A percentile compares a stretch with the other conserved stretches of the same genome.
These are phyloP conservation scores for Grigorovia humatica DNA, from an alignment of 805 yeast genomes.

Conservation along the genomic window DNA sequence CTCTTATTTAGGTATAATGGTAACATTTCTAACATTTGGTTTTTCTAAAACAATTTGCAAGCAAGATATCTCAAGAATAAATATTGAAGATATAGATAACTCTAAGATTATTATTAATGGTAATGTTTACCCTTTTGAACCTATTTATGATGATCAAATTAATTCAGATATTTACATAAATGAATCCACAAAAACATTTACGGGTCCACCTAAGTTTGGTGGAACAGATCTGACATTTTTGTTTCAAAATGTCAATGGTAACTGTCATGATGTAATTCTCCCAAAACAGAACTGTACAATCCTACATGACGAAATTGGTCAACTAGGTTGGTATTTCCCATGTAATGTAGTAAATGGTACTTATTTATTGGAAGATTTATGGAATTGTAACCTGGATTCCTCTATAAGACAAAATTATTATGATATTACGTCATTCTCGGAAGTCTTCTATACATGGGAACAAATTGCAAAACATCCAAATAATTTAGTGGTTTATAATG, in stretches of 20 bases:
- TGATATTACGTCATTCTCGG: slow-evolving; percentile 49
- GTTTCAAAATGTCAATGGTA: slow-evolving; percentile 86
- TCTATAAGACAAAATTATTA: slow-evolving; percentile 62
- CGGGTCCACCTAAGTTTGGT: slow-evolving; percentile 78
- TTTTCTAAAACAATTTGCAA: slow-evolving; percentile 79
- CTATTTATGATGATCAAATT: slow-evolving; percentile 61
- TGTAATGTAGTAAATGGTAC: slow-evolving; percentile 44
- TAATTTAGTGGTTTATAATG: slow-evolving; percentile 78
- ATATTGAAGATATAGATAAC: slow-evolving; percentile 54
- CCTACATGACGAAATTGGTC: slow-evolving; percentile 46
- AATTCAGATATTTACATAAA: not conserved
- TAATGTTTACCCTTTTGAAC: slow-evolving; percentile 58
- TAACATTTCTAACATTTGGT: slow-evolving; percentile 86
- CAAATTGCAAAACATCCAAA: slow-evolving; percentile 51
- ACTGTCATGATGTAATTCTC: slow-evolving; percentile 67
- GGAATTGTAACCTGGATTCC: slow-evolving; percentile 73
- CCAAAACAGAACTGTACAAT: slow-evolving; percentile 64
- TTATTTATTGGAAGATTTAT: slow-evolving; percentile 20
- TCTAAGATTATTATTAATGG: slow-evolving; percentile 69
- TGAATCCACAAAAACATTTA: not conserved
- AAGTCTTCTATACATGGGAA: slow-evolving; percentile 85
- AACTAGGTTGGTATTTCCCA: slow-evolving; percentile 94
- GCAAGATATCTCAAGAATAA: slow-evolving; percentile 42
- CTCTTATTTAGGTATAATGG: slow-evolving; percentile 58
- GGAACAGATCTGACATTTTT: slow-evolving; percentile 76